phyloP scores from a whole-genome alignment of 2,329 filamentous ascomycete species.

The Alternaria conjuncta region DNA sequence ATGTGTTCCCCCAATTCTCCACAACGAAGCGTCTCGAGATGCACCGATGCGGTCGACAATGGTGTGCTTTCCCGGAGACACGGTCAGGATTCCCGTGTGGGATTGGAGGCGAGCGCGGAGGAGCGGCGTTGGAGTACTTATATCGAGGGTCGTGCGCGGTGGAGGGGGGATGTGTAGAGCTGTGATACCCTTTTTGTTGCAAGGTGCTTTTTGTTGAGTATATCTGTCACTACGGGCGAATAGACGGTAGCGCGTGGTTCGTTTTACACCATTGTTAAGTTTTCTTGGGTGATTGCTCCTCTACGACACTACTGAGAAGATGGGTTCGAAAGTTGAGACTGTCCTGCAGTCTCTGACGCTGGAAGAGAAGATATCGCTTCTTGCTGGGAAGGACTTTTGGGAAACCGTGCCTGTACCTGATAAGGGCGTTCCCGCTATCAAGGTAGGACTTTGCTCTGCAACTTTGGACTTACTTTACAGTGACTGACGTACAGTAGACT shows the following conservation, averaged over 20 bases:
- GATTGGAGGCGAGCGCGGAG: not conserved
- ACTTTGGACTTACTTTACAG: not conserved
- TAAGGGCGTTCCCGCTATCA: slow-evolving; percentile 66
- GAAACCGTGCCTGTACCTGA: slow-evolving; percentile 67
- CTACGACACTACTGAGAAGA: slow-evolving; percentile 6
- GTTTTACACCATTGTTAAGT: not conserved
- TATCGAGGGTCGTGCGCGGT: not conserved
- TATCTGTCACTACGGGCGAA: not conserved
- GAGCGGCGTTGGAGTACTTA: slow-evolving; percentile 2
- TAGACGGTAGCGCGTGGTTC: not conserved
- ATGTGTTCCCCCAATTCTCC: slow-evolving; percentile 15
- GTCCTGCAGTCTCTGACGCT: slow-evolving; percentile 41
- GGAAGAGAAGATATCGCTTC: slow-evolving; percentile 45
- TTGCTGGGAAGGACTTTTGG: slow-evolving; percentile 66
- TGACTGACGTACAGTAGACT: slow-evolving; percentile 49
- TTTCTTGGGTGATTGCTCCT: not conserved
- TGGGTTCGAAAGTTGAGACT: slow-evolving; percentile 36
- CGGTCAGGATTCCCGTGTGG: slow-evolving; percentile 21
- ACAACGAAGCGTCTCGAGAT: slow-evolving; percentile 10
- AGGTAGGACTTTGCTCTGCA: slow-evolving; percentile 21
- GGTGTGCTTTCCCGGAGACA: slow-evolving; percentile 15
- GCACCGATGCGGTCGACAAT: not conserved
- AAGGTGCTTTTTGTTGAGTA: not conserved
- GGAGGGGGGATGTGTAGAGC: not conserved
- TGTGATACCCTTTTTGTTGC: slow-evolving; percentile 7